Evolutionary conservation across 306 rosid genomes (phyloP), one percentile per base, ranked within the genome.

Genomic region (Vigna mungo): DNA sequence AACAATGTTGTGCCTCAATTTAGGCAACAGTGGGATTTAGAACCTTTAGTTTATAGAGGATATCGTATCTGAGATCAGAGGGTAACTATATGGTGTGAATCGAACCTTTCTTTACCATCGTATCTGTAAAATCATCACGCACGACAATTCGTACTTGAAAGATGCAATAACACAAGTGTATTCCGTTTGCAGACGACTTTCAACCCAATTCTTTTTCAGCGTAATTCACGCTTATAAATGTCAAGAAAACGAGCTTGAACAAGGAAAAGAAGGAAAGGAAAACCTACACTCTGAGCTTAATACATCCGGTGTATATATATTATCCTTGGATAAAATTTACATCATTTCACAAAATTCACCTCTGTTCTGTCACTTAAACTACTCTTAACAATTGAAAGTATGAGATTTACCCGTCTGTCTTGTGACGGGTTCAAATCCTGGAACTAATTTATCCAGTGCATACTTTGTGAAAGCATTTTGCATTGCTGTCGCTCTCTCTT

Each of bases 251-350:
- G 11, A 11, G 27, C 17, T 20, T 3, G 25, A n/a, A n/a, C 13
- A 21, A 58, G 21, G 14, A 16, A 7, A 30, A 2, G 27, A 52
- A 66, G 32, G 30, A 11, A n/a, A 30, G 0, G 27, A 68, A 43
- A 68, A 11, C 9, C 8, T 5, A 27, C 18, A 13, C 55, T 6
- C 18, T 16, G 47, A 39, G 44, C 32, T 72, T 67, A 41, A 13
- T 3, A 68, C 23, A 53, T 80, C 69, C 15, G 74, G 30, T 25
- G 56, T 79, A 51, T 51, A 61, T 37, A 61, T 7, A 60, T 62
- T 47, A 62, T 62, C 54, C 61, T 80, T 21, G 7, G 48, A 46
- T 63, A 44, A 43, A 70, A 47, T 62, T 64, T 71, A 82, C 81
- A 81, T 27, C 48, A 69, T 51, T 61, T 46, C 14, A 66, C 68